Evolutionary conservation across 208 protist species (phyloP).

Genomic region (Crithidia brevicula): DNA sequence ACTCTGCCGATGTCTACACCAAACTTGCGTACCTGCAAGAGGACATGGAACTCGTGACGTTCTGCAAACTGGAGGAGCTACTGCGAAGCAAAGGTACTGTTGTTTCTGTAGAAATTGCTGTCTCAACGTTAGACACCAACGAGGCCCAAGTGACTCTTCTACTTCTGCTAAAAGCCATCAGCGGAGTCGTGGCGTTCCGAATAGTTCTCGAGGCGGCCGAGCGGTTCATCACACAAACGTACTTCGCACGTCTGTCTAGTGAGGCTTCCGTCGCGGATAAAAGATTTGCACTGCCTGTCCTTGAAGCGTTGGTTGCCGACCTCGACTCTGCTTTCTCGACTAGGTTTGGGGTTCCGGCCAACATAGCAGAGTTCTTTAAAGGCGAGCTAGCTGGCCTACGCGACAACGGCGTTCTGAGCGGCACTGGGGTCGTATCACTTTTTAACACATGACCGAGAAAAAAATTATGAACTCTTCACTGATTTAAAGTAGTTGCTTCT

Average conservation of each 20-base stretch:
- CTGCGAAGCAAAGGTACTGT: not conserved
- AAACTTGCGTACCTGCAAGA: slow-evolving; percentile 39
- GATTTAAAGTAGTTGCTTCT: not conserved
- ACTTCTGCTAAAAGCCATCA: slow-evolving; percentile 32
- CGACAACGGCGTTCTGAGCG: slow-evolving; percentile 29
- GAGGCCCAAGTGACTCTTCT: slow-evolving; percentile 9
- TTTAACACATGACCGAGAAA: slow-evolving; percentile 1
- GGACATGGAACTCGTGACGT: slow-evolving; percentile 58
- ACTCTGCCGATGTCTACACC: slow-evolving; percentile 4
- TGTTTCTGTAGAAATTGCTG: slow-evolving; percentile 11
- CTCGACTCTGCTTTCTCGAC: slow-evolving; percentile 6
- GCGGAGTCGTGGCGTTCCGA: slow-evolving; percentile 45
- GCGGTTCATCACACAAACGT: slow-evolving; percentile 41
- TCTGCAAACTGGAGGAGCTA: slow-evolving; percentile 45
- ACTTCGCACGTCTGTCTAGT: slow-evolving; percentile 18
- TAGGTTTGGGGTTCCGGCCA: slow-evolving; percentile 7
- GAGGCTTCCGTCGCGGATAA: slow-evolving; percentile 15
- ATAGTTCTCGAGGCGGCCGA: slow-evolving; percentile 54
- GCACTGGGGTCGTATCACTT: slow-evolving; percentile 26
- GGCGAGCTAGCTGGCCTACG: slow-evolving; percentile 32
- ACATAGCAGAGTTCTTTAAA: slow-evolving; percentile 25
- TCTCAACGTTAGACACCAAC: not conserved
- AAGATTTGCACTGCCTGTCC: slow-evolving; percentile 14
- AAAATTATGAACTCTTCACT: not conserved
- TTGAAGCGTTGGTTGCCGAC: slow-evolving; percentile 3